Evolutionary conservation across 805 yeast genomes (phyloP), one percentile per base, ranked within the genome.

Genomic region (Candida coquimbonensis): DNA sequence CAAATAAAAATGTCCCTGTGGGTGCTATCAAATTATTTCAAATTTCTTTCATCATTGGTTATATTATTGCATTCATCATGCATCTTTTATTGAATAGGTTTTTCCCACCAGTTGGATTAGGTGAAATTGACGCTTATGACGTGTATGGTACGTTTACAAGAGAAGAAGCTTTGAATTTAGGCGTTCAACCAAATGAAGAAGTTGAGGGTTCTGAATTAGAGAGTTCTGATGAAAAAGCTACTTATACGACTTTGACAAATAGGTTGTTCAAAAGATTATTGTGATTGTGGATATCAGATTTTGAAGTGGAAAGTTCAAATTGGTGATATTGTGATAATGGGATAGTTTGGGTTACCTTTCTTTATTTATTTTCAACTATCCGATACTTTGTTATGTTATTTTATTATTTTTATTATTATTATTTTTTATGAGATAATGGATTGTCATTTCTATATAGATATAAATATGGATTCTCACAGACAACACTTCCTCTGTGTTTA

Each of bases 121-220:
- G 61, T 44, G 54, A 52, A 29, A 48, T 47, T 26, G 73, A 68
- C 47, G 56, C 57, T 19, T 67, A 62, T 43, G 63, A 62, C 45
- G 53, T 65, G 2, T 68, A 51, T 47, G 60, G 62, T 40, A 59
- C 69, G 1, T 68, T 64, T 44, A 66, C 69, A 7, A 52, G 38
- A 27, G 56, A 57, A 3, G 72, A 67, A 52, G 65, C 70, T 31
- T 50, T 44, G 11, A 53, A 56, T 36, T 42, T 63, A 37, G 66
- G 65, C 7, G 64, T 67, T 40, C 46, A 46, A 12, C 65, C 67
- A 29, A 49, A 55, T 36, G 60, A 57, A 21, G 35, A 26, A 9
- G 9, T 26, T n/a, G 40, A 26, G 1, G 25, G 35, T 25, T 49
- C 36, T 38, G 46, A 43, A n/a, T 25, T 17, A 12, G 25, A 29